Evolutionary conservation across 345 rosid genomes (phyloP), one percentile per base, ranked within the genome.

Genomic region (Nephelium lappaceum): DNA sequence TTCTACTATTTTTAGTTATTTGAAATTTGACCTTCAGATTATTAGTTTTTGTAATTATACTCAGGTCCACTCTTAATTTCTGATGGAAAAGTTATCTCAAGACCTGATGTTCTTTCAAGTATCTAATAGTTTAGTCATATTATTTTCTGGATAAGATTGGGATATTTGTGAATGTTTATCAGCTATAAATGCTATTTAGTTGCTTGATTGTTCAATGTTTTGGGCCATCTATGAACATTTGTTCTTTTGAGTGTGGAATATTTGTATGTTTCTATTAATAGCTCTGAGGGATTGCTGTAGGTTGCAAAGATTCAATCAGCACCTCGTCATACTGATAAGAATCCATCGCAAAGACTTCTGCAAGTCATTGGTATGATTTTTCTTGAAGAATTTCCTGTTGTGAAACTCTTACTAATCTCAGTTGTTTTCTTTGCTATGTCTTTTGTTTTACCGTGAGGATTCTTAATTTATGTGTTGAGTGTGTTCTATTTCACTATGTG

Each of bases 341-440:
- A 77, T 81, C 87, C 97, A 42, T 90, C 95, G 58, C 88, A 51
- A 36, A 89, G 95, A 61, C 94, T 93, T 84, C 91, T 96, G 68
- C 97, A 90, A 85, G 93, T 96, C 85, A 89, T 91, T 78, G 98
- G 99, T 96, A 89, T 76, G 91, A n/a, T 72, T 79, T 69, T 69
- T 15, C 39, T 60, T 45, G 8, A 43, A n/a, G 45, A 42, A 51
- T 7, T 19, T 0, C 67, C 7, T 25, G 16, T 25, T 9, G 5
- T 73, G 63, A 47, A 72, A 11, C 65, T 9, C 25, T 18, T 64
- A 7, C 21, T n/a, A 15, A 31, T 45, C 63, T 69, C 3, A 14
- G 5, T 49, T 63, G 23, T 70, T 58, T 31, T 18, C 16, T 27
- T 19, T 36, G 39, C n/a, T 64, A 6, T 11, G 31, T 31, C 39